Evolutionary conservation across 768 basidiomycete species (phyloP).

Genomic region (Boletus edulis): DNA sequence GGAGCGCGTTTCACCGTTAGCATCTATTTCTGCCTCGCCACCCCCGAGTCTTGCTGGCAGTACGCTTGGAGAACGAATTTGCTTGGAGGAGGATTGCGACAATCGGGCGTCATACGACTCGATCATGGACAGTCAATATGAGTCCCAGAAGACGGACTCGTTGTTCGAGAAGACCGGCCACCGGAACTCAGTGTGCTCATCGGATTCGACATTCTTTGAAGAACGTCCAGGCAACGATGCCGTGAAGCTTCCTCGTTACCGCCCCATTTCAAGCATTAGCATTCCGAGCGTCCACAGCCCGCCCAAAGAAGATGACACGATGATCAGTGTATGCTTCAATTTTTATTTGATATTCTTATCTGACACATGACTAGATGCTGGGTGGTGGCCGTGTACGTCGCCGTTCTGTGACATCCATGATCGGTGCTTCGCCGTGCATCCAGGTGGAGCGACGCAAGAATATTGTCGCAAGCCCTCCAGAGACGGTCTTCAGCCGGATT

Average conservation of each 20-base stretch:
- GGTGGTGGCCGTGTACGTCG: constrained; percentile 76
- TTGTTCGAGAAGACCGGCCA: constrained; percentile 63
- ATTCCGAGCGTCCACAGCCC: constrained; percentile 47
- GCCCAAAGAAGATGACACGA: constrained; percentile 71
- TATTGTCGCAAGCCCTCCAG: constrained; percentile 25
- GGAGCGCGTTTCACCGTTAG: constrained; percentile 53
- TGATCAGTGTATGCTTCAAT: constrained; percentile 62
- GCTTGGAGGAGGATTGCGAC: constrained; percentile 17
- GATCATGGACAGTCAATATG: constrained; percentile 53
- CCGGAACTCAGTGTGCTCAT: constrained; percentile 44
- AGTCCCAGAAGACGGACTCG: constrained; percentile 44
- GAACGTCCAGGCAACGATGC: constrained; percentile 36
- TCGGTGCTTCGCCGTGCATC: constrained; percentile 69
- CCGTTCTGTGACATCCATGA: constrained; percentile 59
- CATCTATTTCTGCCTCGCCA: constrained; percentile 67
- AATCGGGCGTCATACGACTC: constrained; percentile 58
- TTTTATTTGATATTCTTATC: not conserved
- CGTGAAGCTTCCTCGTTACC: constrained; percentile 51
- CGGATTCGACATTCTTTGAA: constrained; percentile 61
- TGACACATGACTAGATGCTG: constrained; percentile 55
- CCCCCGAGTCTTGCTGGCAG: constrained; percentile 38
- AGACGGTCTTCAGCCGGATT: constrained; percentile 38
- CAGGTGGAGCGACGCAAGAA: constrained; percentile 64
- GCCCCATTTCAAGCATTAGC: constrained; percentile 66
- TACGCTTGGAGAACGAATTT: constrained; percentile 8